Conservation (phyloP, 1,284 basidiomycete genomes). For the Malassezia sp. region DNA sequence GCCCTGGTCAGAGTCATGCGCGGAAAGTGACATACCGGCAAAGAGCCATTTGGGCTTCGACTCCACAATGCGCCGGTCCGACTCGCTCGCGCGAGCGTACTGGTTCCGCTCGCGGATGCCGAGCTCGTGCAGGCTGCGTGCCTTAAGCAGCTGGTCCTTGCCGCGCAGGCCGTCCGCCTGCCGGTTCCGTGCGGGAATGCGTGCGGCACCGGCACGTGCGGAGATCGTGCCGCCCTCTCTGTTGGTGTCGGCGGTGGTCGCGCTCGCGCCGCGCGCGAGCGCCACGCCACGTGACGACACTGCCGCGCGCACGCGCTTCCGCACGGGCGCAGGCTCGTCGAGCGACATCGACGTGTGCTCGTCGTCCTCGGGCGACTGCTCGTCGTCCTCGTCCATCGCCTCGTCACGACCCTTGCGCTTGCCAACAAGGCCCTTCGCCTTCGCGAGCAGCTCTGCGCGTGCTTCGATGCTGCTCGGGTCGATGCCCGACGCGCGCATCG, state of each 20-base stretch:
- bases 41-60: conserved; percentile 44
- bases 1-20: not conserved
- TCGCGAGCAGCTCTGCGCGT: conserved; percentile 71
- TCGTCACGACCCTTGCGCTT: conserved; percentile 55
- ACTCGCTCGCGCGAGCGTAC: conserved; percentile 39
- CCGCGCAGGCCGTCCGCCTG: conserved; percentile 33
- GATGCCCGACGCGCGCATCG: conserved; percentile 72
- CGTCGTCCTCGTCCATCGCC: conserved; percentile 46
- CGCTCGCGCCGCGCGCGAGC: conserved; percentile 17
- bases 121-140: conserved; percentile 31
- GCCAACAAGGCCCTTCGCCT: conserved; percentile 57
- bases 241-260: conserved; percentile 30
- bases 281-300: conserved; percentile 52
- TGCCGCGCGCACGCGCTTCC: conserved; percentile 50
- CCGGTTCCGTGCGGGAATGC: conserved; percentile 36
- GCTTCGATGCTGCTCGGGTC: conserved; percentile 79
- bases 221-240: conserved; percentile 31
- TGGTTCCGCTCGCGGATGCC: conserved; percentile 33
- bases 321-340: conserved; percentile 22
- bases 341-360: conserved; percentile 51
- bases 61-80: conserved; percentile 41
- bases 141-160: conserved; percentile 36
- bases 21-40: conserved; percentile 13
- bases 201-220: conserved; percentile 37
- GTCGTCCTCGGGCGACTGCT: conserved; percentile 49